Evolutionary conservation across 2,329 filamentous ascomycete genomes (phyloP), one percentile per base, ranked within the genome.

Genomic region (Rhinocladiella similis): DNA sequence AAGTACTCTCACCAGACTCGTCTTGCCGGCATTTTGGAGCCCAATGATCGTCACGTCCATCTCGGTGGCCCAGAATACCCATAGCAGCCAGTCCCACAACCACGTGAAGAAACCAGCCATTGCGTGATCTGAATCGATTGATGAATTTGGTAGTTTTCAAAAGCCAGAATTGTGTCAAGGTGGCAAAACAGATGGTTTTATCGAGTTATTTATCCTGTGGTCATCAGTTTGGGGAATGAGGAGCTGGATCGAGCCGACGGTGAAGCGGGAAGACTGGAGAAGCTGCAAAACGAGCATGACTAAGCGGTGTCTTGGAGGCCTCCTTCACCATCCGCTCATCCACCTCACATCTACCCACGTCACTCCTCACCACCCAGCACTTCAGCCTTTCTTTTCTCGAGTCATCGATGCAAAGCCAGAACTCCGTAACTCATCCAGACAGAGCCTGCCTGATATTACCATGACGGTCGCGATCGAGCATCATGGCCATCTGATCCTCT

Each of bases 41-140:
- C 94, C 94, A 73, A 99, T 93, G 88, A 99, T 96, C 66, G 94
- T 97, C 72, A 99, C 93, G 77, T 99, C 94, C 92, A 99, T 97
- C 80, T 99, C 94, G 65, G 92, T 96, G 66, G 93, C 91, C 94
- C 94, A 99, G 78, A 99, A 97, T 70, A 94, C 89, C 80, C 93
- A 88, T 78, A 99, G 80, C 73, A 97, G 82, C 93, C 93, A 97
- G 84, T 97, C 94, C 81, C 97, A 97, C 75, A 99, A 87, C 77
- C 87, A 88, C 72, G 88, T 89, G 76, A 99, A 96, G 73, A 99
- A 79, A 67, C 90, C 89, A 69, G 91, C 89, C 92, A 97, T 97
- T n/a, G 33, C 22, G 47, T 29, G 12, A 22, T 33, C 6, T 12
- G 29, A 33, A 9, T 10, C 10, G 29, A 33, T 7, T 33, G 6